Conservation (phyloP, 1,139 yeast species). For the Debaryomyces sp. region DNA sequence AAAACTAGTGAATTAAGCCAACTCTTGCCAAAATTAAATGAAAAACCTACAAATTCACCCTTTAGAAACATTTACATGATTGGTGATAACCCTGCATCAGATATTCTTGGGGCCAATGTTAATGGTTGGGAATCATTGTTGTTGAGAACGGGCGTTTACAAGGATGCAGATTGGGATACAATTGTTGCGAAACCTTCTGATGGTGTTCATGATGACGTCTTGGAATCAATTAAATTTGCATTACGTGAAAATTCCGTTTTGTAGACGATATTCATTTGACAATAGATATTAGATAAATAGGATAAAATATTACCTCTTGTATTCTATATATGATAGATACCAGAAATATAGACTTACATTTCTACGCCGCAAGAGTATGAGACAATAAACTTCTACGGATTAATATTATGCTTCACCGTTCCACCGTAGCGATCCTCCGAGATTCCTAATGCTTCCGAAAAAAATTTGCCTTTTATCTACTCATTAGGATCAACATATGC, state of each 20-base stretch:
- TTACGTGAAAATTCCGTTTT: conserved; percentile 7
- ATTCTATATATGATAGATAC: too few relatives aligned
- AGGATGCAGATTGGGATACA: conserved; percentile 60
- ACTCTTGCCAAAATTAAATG: conserved; percentile 40
- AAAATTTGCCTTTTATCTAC: too few relatives aligned
- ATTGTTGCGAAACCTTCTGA: conserved; percentile 45
- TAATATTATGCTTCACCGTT: neutral
- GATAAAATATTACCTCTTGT: too few relatives aligned
- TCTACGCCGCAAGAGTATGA: neutral
- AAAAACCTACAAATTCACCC: conserved; percentile 40
- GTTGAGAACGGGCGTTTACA: conserved; percentile 85
- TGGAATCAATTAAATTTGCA: conserved; percentile 39
- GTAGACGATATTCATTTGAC: neutral
- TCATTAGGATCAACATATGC: too few relatives aligned
- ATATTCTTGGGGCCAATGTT: conserved; percentile 83
- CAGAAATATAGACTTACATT: neutral
- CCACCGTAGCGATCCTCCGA: neutral
- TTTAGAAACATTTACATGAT: conserved; percentile 79
- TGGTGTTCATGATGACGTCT: conserved; percentile 54
- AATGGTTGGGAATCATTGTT: conserved; percentile 89
- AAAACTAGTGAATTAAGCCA: conserved; percentile 20
- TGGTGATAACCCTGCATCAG: conserved; percentile 95
- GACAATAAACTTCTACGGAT: neutral
- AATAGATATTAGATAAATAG: too few relatives aligned
- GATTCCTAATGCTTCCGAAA: neutral